phyloP scores from a whole-genome alignment of 306 rosid genomes.

The Castanea sativa region DNA sequence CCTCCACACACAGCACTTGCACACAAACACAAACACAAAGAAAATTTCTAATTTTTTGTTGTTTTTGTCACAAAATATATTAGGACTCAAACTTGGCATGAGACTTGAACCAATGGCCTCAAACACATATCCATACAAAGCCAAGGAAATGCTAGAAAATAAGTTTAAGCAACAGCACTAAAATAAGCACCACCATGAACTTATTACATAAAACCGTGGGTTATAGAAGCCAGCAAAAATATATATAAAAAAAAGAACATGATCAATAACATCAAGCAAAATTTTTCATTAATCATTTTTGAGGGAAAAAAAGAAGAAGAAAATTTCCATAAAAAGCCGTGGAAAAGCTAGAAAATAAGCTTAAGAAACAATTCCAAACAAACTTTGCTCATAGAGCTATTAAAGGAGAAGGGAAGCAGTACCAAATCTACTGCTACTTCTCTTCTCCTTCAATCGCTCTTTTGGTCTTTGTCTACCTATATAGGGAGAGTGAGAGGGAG shows the following conservation, averaged over 20 bases:
- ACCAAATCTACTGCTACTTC: slow-evolving; percentile 26
- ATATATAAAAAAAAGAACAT: not conserved
- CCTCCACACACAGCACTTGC: too few species aligned
- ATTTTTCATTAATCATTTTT: not conserved
- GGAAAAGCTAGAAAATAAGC: not conserved
- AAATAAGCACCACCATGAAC: not conserved
- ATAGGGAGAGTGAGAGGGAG: slow-evolving; percentile 25
- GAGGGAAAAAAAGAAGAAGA: not conserved
- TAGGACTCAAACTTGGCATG: too few species aligned
- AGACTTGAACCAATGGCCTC: too few species aligned
- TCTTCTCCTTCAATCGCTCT: slow-evolving; percentile 50
- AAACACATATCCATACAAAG: not conserved
- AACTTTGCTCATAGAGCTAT: slow-evolving; percentile 22
- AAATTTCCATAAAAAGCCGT: not conserved
- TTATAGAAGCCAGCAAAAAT: not conserved
- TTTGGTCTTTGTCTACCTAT: slow-evolving; percentile 45
- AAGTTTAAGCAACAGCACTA: not conserved
- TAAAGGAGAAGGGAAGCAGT: too few species aligned
- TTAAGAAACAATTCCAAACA: slow-evolving; percentile 43
- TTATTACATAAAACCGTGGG: not conserved
- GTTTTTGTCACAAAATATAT: too few species aligned
- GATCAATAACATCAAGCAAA: not conserved
- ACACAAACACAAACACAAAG: too few species aligned
- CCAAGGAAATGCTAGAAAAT: not conserved
- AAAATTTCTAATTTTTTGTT: too few species aligned